Percentiles rank a stretch among this genome's conserved stretches.
phyloP scores from a whole-genome alignment of 2,329 filamentous ascomycete genomes.

The Beauveria sp. region DNA sequence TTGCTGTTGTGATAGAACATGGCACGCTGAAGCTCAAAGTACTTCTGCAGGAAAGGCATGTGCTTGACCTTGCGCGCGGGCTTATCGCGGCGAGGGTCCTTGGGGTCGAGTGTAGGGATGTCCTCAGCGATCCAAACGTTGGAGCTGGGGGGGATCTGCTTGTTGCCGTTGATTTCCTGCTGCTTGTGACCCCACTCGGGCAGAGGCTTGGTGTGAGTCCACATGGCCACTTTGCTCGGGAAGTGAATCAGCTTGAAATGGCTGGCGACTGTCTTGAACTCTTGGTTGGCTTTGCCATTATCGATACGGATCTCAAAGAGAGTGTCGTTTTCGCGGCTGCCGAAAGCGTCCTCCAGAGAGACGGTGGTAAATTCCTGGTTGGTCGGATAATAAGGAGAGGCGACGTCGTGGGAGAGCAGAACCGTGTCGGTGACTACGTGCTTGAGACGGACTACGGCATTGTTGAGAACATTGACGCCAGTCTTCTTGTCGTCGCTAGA shows the following conservation, averaged over 20 bases:
- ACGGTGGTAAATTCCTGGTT: conserved; percentile 98
- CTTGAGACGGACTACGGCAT: conserved; percentile 77
- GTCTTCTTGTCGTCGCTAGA: conserved; percentile 48
- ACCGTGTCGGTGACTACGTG: conserved; percentile 80
- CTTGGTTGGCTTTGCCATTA: conserved; percentile 68
- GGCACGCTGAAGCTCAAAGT: conserved; percentile 89
- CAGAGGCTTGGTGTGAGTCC: conserved; percentile 92
- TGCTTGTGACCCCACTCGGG: conserved; percentile 96
- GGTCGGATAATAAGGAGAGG: conserved; percentile 90
- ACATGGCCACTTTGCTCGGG: conserved; percentile 96
- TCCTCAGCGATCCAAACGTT: conserved; percentile 95
- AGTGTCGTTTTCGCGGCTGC: conserved; percentile 75
- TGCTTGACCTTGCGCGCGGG: conserved; percentile 72
- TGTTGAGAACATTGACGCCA: conserved; percentile 66
- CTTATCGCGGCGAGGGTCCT: conserved; percentile 67
- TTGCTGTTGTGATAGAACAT: conserved; percentile 99
- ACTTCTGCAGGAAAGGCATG: conserved; percentile 86
- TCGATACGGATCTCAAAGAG: conserved; percentile 90
- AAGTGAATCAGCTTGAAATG: conserved; percentile 96
- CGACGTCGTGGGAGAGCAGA: conserved; percentile 91
- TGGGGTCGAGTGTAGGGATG: conserved; percentile 68
- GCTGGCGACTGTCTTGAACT: conserved; percentile 84
- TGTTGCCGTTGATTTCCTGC: conserved; percentile 98
- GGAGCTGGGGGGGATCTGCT: conserved; percentile 81
- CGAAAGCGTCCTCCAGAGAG: conserved; percentile 61